A percentile compares a stretch with the other conserved stretches of the same genome.
Evolutionary conservation across 257 asterid species (phyloP).

Genomic region (Solanum dulcamara): DNA sequence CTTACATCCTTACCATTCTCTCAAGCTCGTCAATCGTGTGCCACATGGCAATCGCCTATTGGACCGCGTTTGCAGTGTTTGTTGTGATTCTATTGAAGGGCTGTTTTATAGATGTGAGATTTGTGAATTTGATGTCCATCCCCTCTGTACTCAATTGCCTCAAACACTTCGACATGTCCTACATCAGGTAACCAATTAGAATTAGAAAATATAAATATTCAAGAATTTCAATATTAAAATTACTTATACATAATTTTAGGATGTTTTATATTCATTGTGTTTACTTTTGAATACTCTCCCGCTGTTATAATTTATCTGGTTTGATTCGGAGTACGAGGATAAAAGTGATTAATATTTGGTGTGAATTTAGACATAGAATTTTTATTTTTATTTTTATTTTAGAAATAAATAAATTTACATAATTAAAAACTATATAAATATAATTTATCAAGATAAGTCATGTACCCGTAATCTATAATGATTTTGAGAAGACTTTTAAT

Average conservation of each 20-base stretch:
- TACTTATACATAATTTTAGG: not conserved
- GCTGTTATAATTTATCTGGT: not conserved
- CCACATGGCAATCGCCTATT: not conserved
- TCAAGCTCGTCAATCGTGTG: slow-evolving; percentile 15
- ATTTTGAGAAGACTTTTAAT: no score
- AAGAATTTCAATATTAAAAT: not conserved
- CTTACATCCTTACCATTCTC: slow-evolving; percentile 3
- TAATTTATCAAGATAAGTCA: no score
- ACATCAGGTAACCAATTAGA: slow-evolving; percentile 6
- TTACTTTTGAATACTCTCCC: not conserved
- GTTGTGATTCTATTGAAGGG: slow-evolving; percentile 36
- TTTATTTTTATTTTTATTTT: no score
- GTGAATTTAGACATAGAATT: not conserved
- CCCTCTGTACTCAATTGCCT: slow-evolving; percentile 39
- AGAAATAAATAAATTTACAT: no score
- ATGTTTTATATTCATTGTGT: not conserved
- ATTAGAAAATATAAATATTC: no score
- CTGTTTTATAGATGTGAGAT: slow-evolving; percentile 33
- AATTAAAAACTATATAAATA: no score
- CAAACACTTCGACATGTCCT: slow-evolving; percentile 23
- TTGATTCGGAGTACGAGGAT: not conserved
- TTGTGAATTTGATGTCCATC: slow-evolving; percentile 43
- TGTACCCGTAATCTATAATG: no score
- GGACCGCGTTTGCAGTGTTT: slow-evolving; percentile 20
- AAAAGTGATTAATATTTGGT: not conserved